Evolutionary conservation across 1,139 yeast genomes (phyloP), one percentile per base, ranked within the genome.

Genomic region (Yamadazyma conglobata): DNA sequence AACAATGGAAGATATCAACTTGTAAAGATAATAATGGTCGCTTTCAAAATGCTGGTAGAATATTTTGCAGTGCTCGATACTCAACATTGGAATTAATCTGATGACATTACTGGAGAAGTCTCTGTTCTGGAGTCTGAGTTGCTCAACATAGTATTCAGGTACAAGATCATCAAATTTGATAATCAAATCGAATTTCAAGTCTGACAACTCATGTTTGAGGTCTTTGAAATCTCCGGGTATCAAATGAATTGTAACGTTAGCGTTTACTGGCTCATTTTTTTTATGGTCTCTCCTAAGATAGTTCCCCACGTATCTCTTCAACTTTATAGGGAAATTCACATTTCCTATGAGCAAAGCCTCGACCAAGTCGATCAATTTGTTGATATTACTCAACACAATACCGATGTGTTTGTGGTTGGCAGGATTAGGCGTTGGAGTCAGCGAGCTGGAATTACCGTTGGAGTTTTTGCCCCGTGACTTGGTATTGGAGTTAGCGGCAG

Each of bases 1-100:
- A 4, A 88, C 96, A 10, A 84, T 73, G 1, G 95, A 87, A 1
- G 95, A 86, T 2, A 89, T 78, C 12, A 84, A 75, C 27, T 75
- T 76, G 42, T 77, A 81, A 31, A 85, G 58, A 46, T 76, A 75
- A 15, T 70, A 66, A 8, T 67, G 58, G 15, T 50, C 47, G 19
- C 47, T 48, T 18, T 48, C 49, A 10, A 31, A 35, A 3, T 48
- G 45, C 18, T 48, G 49, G 19, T 66, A 62, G 35, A 46, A 58
- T 22, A 57, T 45, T 43, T 54, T 75, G 39, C 81, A 76, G 48
- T 89, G 97, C 46, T 89, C 96, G 19, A 87, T 78, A 2, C 95
- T 81, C 48, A 85, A 79, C 40, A 81, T 73, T 2, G 95, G 84
- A 3, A 86, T 74, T 16, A 89, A 60, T 22, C 91, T 63, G 15